Evolutionary conservation across 73 alveolate genomes (phyloP).

Genomic region (Paramecium tetraurelia): DNA sequence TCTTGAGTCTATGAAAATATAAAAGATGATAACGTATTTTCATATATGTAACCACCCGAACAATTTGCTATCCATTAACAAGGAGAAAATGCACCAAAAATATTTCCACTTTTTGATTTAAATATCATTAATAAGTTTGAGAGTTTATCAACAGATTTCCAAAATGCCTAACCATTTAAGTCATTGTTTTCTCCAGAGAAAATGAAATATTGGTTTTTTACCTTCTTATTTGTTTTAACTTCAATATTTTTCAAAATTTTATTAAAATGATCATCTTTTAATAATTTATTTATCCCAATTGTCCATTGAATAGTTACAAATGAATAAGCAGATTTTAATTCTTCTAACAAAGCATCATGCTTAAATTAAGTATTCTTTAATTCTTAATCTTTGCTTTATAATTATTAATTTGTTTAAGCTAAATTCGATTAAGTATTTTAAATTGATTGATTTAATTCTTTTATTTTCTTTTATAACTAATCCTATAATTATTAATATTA

Average conservation of each 20-base stretch:
- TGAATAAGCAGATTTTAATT: not conserved
- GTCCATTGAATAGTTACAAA: not conserved
- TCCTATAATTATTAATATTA: not conserved
- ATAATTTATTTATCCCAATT: not conserved
- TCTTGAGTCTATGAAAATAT: conserved; percentile 37
- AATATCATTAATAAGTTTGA: not conserved
- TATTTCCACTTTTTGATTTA: not conserved
- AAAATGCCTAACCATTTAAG: not conserved
- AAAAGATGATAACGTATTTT: conserved; percentile 44
- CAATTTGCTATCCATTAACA: not conserved
- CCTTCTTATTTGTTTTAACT: not conserved
- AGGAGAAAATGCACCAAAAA: conserved; percentile 20
- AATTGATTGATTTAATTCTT: not conserved
- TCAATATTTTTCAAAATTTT: not conserved
- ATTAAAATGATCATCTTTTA: not conserved
- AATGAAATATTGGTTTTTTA: not conserved
- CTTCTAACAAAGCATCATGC: not conserved
- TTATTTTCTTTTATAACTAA: not conserved
- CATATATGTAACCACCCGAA: not conserved
- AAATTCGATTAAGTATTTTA: too few relatives aligned
- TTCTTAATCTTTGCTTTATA: not conserved
- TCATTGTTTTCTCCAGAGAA: not conserved
- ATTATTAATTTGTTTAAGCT: not conserved
- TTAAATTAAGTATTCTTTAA: not conserved
- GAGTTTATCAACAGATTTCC: not conserved